Evolutionary conservation across 179 eudicot species (phyloP), one percentile per base, ranked within the genome.

Genomic region (Carnegiea gigantea): DNA sequence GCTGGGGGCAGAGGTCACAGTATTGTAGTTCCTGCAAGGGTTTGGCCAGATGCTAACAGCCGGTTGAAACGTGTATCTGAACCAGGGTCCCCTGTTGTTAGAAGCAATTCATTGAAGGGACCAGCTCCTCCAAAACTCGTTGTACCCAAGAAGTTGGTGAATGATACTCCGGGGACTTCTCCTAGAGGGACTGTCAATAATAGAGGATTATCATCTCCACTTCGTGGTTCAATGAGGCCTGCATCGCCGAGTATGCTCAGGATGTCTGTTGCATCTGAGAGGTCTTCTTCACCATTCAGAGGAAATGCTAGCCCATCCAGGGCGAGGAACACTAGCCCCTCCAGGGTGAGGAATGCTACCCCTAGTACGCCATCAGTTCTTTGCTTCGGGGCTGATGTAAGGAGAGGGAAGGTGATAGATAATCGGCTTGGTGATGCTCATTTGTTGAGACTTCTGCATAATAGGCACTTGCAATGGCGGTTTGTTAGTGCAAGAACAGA

Each of bases 381-480:
- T 79, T 87, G 93, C 75, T 95, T 81, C 83, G 92, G 92, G 75
- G 97, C 91, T 76, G 98, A 95, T 90, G 92, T 92, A 71, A 86
- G 95, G 82, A 92, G 92, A 64, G 95, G 89, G 20, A 92, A 90
- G 79, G 90, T 95, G 73, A 95, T 95, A 65, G 97, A 90, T 86
- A 92, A 82, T 80, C 87, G 90, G 77, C 87, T 95, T 76, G 86
- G 87, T 73, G 98, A 95, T 91, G 98, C 97, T 15, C 98, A 95
- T 83, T 85, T 87, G 26, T 87, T 95, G 81, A 88, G 98, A 83
- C 92, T 95, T 86, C 78, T 93, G 78, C 89, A 93, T 79, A 93
- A 94, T 80, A 87, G 98, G 78, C 89, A 91, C 75, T 83, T 95
- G 89, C 98, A 95, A 83, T 95, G 98, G 98, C 93, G 98, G 81